Conservation (phyloP, 2,329 filamentous ascomycete species). For the Aureobasidium sp. region DNA sequence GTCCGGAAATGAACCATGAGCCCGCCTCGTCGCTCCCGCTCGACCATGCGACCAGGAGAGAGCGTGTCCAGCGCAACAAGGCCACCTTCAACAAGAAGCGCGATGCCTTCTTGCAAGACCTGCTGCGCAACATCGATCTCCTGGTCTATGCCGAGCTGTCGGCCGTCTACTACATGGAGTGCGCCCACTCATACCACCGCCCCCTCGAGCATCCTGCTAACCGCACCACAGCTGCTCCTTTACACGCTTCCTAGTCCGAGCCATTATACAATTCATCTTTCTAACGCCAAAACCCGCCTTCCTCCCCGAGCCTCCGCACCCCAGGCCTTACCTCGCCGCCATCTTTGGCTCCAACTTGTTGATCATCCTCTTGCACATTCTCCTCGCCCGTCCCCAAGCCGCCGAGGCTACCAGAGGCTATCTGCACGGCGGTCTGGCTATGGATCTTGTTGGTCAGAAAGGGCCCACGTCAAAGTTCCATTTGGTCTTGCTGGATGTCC, state of each 20-base stretch:
- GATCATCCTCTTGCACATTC: constrained; percentile 47
- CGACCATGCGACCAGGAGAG: constrained; percentile 13
- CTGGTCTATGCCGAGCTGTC: constrained; percentile 54
- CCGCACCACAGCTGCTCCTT: constrained; percentile 45
- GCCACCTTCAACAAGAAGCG: constrained; percentile 33
- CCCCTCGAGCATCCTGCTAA: background rate
- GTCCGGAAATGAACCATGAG: constrained; percentile 30
- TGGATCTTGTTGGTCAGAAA: constrained; percentile 56
- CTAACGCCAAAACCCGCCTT: constrained; percentile 50
- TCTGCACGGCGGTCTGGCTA: constrained; percentile 52
- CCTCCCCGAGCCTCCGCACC: constrained; percentile 39
- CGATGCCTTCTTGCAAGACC: constrained; percentile 43
- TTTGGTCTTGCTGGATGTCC: constrained; percentile 44
- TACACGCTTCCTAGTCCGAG: constrained; percentile 46
- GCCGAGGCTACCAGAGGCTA: constrained; percentile 44
- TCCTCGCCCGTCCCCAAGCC: constrained; percentile 32
- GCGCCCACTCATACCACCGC: constrained; percentile 22
- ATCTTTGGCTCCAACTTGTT: constrained; percentile 45
- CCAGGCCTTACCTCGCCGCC: constrained; percentile 43
- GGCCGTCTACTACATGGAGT: constrained; percentile 56
- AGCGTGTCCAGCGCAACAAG: constrained; percentile 23
- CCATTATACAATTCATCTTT: constrained; percentile 47
- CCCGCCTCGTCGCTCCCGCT: constrained; percentile 16
- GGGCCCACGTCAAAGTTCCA: constrained; percentile 46
- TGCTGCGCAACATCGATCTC: constrained; percentile 50